These are phyloP conservation scores for Gossypium laxum DNA, from an alignment of 441 rosid species.

Conservation along the genomic window DNA sequence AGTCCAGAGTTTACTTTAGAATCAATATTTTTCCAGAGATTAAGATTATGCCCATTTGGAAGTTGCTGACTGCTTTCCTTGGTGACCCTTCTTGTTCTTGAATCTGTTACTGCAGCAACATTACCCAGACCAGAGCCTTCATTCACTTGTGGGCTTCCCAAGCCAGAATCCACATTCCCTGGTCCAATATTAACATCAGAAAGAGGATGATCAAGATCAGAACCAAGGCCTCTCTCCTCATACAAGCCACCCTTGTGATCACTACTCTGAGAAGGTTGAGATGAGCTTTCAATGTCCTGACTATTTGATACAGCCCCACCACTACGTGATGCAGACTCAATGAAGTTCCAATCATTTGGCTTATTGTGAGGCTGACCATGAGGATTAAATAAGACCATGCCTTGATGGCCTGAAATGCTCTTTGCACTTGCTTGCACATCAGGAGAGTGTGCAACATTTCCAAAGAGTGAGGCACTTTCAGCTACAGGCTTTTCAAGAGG, in stretches of 20 bases:
- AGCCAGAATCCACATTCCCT: slow-evolving; percentile 26
- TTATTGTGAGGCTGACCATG: slow-evolving; percentile 20
- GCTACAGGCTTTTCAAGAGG: slow-evolving; percentile 33
- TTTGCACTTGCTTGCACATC: slow-evolving; percentile 29
- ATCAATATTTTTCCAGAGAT: slow-evolving; percentile 37
- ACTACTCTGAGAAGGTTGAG: slow-evolving; percentile 25
- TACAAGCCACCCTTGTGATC: slow-evolving; percentile 18
- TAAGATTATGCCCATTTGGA: slow-evolving; percentile 25
- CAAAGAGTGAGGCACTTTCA: slow-evolving; percentile 34
- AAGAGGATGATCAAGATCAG: slow-evolving; percentile 34
- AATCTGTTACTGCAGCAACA: slow-evolving; percentile 27
- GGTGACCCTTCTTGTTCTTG: slow-evolving; percentile 25
- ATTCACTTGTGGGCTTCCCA: slow-evolving; percentile 21
- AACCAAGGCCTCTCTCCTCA: slow-evolving; percentile 31
- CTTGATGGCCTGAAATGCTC: slow-evolving; percentile 25
- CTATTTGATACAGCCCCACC: slow-evolving; percentile 24
- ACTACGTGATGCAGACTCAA: slow-evolving; percentile 24
- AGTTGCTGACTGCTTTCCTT: slow-evolving; percentile 33
- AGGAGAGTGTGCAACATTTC: slow-evolving; percentile 30
- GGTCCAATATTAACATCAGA: slow-evolving; percentile 23
- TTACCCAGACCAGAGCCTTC: slow-evolving; percentile 24
- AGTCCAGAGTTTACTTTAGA: slow-evolving; percentile 20
- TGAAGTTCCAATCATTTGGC: slow-evolving; percentile 37
- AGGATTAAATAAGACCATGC: slow-evolving; percentile 15
- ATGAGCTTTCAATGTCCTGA: slow-evolving; percentile 31